These are phyloP conservation scores for Pelagomonas calceolata DNA, from an alignment of 108 stramenopile genomes.

Conservation along the genomic window DNA sequence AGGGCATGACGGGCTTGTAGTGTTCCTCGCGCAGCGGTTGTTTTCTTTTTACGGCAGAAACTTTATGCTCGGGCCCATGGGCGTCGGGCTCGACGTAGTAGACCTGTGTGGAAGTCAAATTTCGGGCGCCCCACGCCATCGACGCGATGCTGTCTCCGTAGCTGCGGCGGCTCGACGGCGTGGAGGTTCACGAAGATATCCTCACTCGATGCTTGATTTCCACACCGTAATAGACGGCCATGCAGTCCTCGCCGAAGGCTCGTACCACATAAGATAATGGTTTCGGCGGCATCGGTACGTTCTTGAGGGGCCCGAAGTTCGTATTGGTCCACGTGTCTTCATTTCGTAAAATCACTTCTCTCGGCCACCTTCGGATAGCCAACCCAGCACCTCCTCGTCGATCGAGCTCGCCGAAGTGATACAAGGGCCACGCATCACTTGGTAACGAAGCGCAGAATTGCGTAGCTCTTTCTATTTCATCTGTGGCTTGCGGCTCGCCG, in stretches of 20 bases:
- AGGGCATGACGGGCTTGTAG: too few species aligned
- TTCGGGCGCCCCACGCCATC: too few species aligned
- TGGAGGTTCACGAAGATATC: too few species aligned
- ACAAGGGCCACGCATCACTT: constrained; percentile 36
- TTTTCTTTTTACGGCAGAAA: too few species aligned
- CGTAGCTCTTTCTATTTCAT: constrained; percentile 32
- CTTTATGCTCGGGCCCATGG: too few species aligned
- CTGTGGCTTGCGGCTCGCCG: constrained; percentile 42
- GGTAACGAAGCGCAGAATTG: constrained; percentile 13
- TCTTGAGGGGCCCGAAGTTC: constrained; percentile 19
- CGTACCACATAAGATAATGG: constrained; percentile 41
- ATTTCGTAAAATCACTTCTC: constrained; percentile 39
- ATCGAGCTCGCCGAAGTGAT: constrained; percentile 60
- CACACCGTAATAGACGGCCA: constrained; percentile 42
- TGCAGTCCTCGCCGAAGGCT: constrained; percentile 59
- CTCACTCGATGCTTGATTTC: too few species aligned
- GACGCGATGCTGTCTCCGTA: too few species aligned
- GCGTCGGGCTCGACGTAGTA: too few species aligned
- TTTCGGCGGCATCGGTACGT: constrained; percentile 36
- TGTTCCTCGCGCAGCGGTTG: too few species aligned
- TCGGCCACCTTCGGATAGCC: constrained; percentile 53
- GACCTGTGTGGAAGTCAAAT: too few species aligned
- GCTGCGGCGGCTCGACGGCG: too few species aligned
- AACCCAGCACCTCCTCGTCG: constrained; percentile 12
- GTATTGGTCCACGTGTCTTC: constrained; percentile 47